Conservation (phyloP, 192 early-diverging fungal genomes). For the Linnemannia exigua region DNA sequence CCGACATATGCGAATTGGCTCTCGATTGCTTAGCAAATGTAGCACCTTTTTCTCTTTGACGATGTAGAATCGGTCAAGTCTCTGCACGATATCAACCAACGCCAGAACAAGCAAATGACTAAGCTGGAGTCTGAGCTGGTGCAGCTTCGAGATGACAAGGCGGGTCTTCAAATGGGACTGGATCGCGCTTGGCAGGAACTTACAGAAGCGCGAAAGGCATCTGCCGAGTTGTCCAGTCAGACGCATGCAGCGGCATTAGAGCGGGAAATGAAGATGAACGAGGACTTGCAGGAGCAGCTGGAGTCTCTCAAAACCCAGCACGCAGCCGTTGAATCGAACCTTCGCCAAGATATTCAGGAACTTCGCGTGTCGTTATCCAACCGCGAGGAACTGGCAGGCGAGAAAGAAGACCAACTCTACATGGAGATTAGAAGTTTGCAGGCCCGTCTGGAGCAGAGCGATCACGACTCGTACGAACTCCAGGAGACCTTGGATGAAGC, state of each 20-base stretch:
- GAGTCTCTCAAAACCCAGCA: slow-evolving; percentile 49
- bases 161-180: slow-evolving; percentile 28
- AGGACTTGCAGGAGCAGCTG: slow-evolving; percentile 54
- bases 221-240: slow-evolving; percentile 36
- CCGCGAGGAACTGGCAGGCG: slow-evolving; percentile 57
- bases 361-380: slow-evolving; percentile 60
- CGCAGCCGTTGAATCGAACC: slow-evolving; percentile 27
- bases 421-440: slow-evolving; percentile 56
- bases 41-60: not conserved
- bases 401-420: slow-evolving; percentile 59
- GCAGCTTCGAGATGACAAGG: slow-evolving; percentile 32
- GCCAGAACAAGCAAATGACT: slow-evolving; percentile 36
- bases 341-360: slow-evolving; percentile 58
- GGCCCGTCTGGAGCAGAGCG: slow-evolving; percentile 56
- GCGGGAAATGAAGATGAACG: slow-evolving; percentile 61
- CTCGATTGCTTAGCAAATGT: too few species aligned
- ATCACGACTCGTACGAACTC: slow-evolving; percentile 58
- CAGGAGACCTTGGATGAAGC: slow-evolving; percentile 59
- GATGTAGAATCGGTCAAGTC: slow-evolving; percentile 25
- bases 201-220: slow-evolving; percentile 40
- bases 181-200: slow-evolving; percentile 48
- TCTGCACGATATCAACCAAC: slow-evolving; percentile 32
- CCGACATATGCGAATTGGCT: too few species aligned
- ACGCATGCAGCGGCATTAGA: slow-evolving; percentile 61
- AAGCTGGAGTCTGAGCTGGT: slow-evolving; percentile 33